Percentiles rank a stretch among this genome's conserved stretches.
These are phyloP conservation scores for Bassia scoparia DNA, from an alignment of 148 eudicot genomes.

Conservation along the genomic window DNA sequence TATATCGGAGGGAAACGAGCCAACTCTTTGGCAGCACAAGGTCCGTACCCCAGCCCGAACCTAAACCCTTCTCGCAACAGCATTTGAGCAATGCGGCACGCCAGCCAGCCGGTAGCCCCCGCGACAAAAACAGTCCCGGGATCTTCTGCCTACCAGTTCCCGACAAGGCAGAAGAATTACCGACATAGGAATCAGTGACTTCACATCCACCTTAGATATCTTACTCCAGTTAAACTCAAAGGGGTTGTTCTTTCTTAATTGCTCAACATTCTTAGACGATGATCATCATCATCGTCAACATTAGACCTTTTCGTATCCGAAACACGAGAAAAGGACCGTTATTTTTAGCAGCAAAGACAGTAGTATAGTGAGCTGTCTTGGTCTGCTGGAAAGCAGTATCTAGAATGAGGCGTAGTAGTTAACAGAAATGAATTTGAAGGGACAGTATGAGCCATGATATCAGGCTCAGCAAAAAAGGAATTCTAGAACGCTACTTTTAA, in stretches of 20 bases:
- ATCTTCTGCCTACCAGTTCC: slow-evolving; percentile 52
- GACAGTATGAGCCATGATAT: slow-evolving; percentile 59
- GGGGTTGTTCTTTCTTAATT: slow-evolving; percentile 31
- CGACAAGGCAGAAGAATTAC: slow-evolving; percentile 38
- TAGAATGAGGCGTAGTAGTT: slow-evolving; percentile 45
- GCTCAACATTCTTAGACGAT: slow-evolving; percentile 6
- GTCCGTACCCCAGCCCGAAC: slow-evolving; percentile 94
- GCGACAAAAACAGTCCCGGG: slow-evolving; percentile 86
- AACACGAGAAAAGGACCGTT: slow-evolving; percentile 31
- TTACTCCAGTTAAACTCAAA: slow-evolving; percentile 57
- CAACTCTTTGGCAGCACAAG: slow-evolving; percentile 76
- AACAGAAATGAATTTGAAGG: slow-evolving; percentile 61
- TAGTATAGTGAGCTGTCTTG: slow-evolving; percentile 31
- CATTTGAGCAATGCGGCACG: slow-evolving; percentile 57
- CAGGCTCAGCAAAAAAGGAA: background rate
- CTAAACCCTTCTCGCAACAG: slow-evolving; percentile 64
- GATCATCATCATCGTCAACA: slow-evolving; percentile 17
- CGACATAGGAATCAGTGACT: slow-evolving; percentile 59
- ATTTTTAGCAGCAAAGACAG: slow-evolving; percentile 50
- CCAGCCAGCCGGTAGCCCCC: slow-evolving; percentile 86
- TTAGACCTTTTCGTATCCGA: slow-evolving; percentile 26
- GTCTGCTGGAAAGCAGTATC: slow-evolving; percentile 28
- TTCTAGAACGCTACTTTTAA: slow-evolving; percentile 11
- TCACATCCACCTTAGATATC: slow-evolving; percentile 51
- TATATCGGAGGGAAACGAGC: slow-evolving; percentile 77